Base-by-base conservation (phyloP, 169 alveolate genomes). In the Plasmodium relictum region DNA sequence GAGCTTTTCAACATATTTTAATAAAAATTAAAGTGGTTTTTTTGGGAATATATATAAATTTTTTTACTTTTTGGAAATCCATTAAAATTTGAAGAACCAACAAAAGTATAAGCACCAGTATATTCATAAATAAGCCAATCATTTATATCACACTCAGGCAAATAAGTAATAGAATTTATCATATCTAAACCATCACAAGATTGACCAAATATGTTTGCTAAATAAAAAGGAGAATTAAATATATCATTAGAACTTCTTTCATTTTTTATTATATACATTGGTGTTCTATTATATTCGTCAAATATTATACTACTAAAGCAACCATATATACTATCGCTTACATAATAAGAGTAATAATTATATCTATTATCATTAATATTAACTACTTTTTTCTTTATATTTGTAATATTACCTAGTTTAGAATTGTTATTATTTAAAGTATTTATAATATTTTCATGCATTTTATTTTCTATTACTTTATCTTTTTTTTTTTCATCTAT, bases 141-240 rank as follows among this genome's bases (percentile, higher is more conserved):
- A 31, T 70, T 85, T 18, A 85, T 85, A 50, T 70, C 26, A 52
- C 92, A 85, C 26, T 71, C 87, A 9, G 92, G 92, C 24, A 85
- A 37, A 52, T 85, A 85, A 0, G 92, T 85, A n/a, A 59, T 59
- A n/a, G 85, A 68, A 16, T 44, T 85, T 6, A 85, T 85, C 92
- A 85, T 85, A 41, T 85, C 92, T 12, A 85, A 50, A 0, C 92
- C 92, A 70, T 85, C 92, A 85, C 92, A 85, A 12, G 92, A 85
- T 9, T 85, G 92, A 2, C 92, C 92, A 59, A 69, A 85, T 6
- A 85, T 71, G 58, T 68, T 85, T 8, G 92, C 74, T 50, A 70
- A 52, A 52, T 85, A 85, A 6, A 69, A 52, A 18, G 76, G 76
- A 3, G 59, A 68, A 61, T 41, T 54, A 50, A 68, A 3, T 6